Evolutionary conservation across 2,329 filamentous ascomycete genomes (phyloP).

Genomic region (Chaetomium olivaceum): DNA sequence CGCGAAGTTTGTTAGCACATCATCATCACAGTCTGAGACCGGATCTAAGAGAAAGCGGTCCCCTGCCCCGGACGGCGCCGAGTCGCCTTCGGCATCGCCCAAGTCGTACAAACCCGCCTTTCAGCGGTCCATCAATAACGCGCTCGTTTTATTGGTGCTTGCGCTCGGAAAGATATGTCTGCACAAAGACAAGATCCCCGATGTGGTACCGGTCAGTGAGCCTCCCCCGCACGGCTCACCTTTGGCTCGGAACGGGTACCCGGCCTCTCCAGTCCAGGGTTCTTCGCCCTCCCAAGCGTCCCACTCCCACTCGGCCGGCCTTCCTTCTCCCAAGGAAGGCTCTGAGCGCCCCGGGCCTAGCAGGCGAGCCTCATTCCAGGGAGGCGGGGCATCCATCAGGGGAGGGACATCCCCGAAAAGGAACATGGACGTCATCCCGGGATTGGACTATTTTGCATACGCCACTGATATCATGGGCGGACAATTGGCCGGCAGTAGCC

Average conservation of each 20-base stretch:
- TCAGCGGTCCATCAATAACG: constrained; percentile 70
- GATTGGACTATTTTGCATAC: constrained; percentile 84
- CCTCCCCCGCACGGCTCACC: constrained; percentile 41
- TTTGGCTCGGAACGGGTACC: constrained; percentile 51
- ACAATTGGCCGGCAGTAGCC: constrained; percentile 73
- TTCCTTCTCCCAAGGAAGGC: constrained; percentile 56
- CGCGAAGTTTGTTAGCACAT: constrained; percentile 28
- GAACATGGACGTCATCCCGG: constrained; percentile 85
- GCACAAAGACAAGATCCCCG: constrained; percentile 53
- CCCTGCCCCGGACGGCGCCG: constrained; percentile 42
- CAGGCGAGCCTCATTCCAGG: constrained; percentile 55
- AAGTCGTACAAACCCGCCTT: constrained; percentile 54
- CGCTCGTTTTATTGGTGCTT: constrained; percentile 77
- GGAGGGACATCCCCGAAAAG: constrained; percentile 37
- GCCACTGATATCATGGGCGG: constrained; percentile 85
- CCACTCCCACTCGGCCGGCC: constrained; percentile 51
- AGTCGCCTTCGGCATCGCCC: constrained; percentile 33
- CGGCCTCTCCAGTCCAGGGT: constrained; percentile 55
- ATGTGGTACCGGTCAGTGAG: constrained; percentile 56
- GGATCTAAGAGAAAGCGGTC: constrained; percentile 59
- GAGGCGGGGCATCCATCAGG: constrained; percentile 35
- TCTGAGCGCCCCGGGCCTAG: constrained; percentile 46
- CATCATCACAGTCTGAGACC: constrained; percentile 30
- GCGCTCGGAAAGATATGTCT: constrained; percentile 83
- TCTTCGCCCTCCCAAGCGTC: constrained; percentile 52